Evolutionary conservation across 2,329 filamentous ascomycete species (phyloP).

Genomic region (Zasmidium cellare): DNA sequence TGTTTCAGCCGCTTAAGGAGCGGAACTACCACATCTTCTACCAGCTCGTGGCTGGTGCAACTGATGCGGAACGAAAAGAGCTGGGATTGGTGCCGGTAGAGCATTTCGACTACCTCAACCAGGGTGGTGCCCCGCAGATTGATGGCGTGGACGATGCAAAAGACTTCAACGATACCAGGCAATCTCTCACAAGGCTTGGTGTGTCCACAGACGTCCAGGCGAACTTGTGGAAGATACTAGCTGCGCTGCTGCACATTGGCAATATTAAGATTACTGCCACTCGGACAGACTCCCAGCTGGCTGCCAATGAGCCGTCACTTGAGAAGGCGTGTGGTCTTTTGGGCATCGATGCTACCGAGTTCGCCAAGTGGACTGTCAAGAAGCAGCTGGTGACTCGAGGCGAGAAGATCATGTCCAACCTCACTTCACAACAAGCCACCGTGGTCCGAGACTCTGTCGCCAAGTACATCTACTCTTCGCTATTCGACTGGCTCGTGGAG

Average conservation of each 20-base stretch:
- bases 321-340: conserved; percentile 80
- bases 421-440: conserved; percentile 88
- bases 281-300: conserved; percentile 80
- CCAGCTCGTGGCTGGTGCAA: conserved; percentile 89
- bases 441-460: conserved; percentile 97
- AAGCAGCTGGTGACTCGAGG: conserved; percentile 95
- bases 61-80: conserved; percentile 77
- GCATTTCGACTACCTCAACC: conserved; percentile 94
- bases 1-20: conserved; percentile 96
- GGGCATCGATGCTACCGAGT: conserved; percentile 81
- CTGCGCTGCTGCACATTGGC: conserved; percentile 87
- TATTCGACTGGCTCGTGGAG: conserved; percentile 99
- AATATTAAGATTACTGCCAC: conserved; percentile 95
- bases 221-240: conserved; percentile 86
- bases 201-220: conserved; percentile 72
- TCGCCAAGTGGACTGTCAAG: conserved; percentile 98
- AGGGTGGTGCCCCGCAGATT: conserved; percentile 86
- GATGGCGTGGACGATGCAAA: conserved; percentile 94
- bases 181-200: conserved; percentile 84
- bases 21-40: conserved; percentile 99
- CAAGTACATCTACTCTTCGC: conserved; percentile 96
- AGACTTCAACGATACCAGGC: conserved; percentile 85
- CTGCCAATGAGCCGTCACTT: conserved; percentile 77
- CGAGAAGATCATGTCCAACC: conserved; percentile 95
- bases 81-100: conserved; percentile 79